Percentiles rank a stretch among this genome's conserved stretches.
These are phyloP conservation scores for Wakefieldia striispora DNA, from an alignment of 768 basidiomycete species.

Conservation along the genomic window DNA sequence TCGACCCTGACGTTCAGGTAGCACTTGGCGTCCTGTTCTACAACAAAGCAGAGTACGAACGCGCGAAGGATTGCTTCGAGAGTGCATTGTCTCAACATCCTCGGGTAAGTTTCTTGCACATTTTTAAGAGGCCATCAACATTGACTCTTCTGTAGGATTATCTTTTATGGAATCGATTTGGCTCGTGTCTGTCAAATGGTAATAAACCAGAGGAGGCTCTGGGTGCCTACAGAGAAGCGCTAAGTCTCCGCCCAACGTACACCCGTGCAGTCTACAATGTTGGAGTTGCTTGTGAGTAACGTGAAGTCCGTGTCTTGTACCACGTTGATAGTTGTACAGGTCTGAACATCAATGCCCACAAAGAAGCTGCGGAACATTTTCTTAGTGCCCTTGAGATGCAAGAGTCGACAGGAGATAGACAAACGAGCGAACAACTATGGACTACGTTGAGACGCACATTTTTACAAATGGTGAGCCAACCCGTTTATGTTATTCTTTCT, in stretches of 20 bases:
- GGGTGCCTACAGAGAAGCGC: slow-evolving; percentile 85
- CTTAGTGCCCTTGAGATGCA: slow-evolving; percentile 82
- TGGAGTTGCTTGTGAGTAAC: slow-evolving; percentile 89
- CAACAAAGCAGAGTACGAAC: slow-evolving; percentile 79
- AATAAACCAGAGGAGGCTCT: slow-evolving; percentile 92
- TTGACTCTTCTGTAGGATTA: slow-evolving; percentile 60
- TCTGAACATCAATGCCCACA: slow-evolving; percentile 91
- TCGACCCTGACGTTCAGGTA: slow-evolving; percentile 91
- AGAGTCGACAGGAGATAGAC: slow-evolving; percentile 57
- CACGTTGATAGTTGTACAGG: slow-evolving; percentile 45
- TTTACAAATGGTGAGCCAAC: slow-evolving; percentile 61
- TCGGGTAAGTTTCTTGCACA: slow-evolving; percentile 40
- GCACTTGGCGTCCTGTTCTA: slow-evolving; percentile 94
- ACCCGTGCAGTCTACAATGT: slow-evolving; percentile 98
- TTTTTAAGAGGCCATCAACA: not conserved
- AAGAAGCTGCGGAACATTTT: slow-evolving; percentile 96
- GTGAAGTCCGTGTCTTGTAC: not conserved
- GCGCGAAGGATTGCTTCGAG: slow-evolving; percentile 93
- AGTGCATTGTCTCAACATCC: slow-evolving; percentile 80
- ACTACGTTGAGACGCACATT: slow-evolving; percentile 82
- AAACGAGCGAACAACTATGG: slow-evolving; percentile 87
- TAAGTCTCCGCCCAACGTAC: slow-evolving; percentile 89
- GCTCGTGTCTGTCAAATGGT: slow-evolving; percentile 92
- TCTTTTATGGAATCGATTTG: slow-evolving; percentile 92
- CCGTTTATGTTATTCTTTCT: not conserved